Conservation (phyloP, 2,329 filamentous ascomycete genomes). For the Chrysosporium queenslandicum region DNA sequence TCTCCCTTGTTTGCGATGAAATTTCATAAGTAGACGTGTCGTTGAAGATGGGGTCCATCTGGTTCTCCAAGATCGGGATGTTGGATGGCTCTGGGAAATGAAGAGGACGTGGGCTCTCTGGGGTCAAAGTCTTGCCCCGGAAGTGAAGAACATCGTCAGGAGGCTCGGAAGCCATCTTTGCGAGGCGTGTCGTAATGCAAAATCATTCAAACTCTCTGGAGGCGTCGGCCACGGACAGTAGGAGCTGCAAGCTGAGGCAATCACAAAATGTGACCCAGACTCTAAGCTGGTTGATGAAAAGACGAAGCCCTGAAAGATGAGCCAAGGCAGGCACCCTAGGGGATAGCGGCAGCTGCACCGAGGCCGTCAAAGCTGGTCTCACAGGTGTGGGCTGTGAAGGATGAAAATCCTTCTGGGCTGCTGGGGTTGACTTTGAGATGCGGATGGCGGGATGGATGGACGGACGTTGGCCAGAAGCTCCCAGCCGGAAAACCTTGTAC, state of each 20-base stretch:
- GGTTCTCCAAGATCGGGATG: conserved; percentile 59
- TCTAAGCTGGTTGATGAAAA: not conserved
- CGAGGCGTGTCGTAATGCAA: conserved; percentile 2
- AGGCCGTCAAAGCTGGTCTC: too few species aligned
- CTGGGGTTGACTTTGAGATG: not conserved
- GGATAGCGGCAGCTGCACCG: not conserved
- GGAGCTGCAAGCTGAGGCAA: too few species aligned
- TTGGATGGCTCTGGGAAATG: conserved; percentile 58
- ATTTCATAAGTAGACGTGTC: conserved; percentile 52
- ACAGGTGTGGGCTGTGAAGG: not conserved
- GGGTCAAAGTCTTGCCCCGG: conserved; percentile 56
- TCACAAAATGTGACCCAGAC: not conserved
- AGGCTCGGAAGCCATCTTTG: conserved; percentile 47
- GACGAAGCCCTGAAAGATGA: not conserved
- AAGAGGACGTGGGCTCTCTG: conserved; percentile 60
- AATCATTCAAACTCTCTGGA: too few species aligned
- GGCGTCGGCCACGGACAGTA: too few species aligned
- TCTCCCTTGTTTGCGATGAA: conserved; percentile 22
- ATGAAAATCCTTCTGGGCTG: not conserved
- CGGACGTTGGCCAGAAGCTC: not conserved
- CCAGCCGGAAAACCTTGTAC: not conserved
- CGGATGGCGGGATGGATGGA: not conserved
- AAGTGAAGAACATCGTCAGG: conserved; percentile 46
- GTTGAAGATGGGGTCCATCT: conserved; percentile 63
- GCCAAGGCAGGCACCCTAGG: not conserved